These are phyloP conservation scores for Podospora appendiculata DNA, from an alignment of 495 filamentous ascomycete genomes.

Conservation along the genomic window DNA sequence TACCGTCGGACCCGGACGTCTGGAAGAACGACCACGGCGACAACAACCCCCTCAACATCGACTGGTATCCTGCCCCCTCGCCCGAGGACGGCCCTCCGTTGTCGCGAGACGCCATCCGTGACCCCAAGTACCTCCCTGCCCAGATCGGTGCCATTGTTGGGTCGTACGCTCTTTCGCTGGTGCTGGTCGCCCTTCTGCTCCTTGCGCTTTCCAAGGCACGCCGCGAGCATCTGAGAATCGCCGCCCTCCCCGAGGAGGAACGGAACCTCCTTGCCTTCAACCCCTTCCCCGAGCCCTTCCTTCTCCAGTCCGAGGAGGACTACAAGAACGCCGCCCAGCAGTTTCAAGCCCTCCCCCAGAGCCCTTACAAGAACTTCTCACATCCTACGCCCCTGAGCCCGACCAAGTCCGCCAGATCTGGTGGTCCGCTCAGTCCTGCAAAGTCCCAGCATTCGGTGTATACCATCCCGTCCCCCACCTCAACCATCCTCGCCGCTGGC, in stretches of 20 bases:
- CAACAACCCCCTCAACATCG: constrained; percentile 40
- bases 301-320: constrained; percentile 29
- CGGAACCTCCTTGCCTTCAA: constrained; percentile 11
- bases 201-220: constrained; percentile 41
- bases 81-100: constrained; percentile 51
- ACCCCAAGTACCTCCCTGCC: constrained; percentile 56
- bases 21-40: constrained; percentile 21
- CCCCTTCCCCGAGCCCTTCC: constrained; percentile 22
- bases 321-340: constrained; percentile 15
- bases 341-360: constrained; percentile 6
- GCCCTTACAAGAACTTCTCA: constrained; percentile 39
- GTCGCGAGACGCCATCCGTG: constrained; percentile 45
- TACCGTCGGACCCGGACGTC: constrained; percentile 13
- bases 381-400: constrained; percentile 21
- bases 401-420: constrained; percentile 7
- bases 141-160: constrained; percentile 74
- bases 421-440: constrained; percentile 30
- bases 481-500: constrained; percentile 32
- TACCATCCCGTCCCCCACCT: constrained; percentile 36
- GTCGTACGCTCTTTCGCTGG: constrained; percentile 67
- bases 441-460: constrained; percentile 44
- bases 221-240: constrained; percentile 29
- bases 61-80: constrained; percentile 48
- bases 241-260: constrained; percentile 16
- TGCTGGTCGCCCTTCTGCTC: constrained; percentile 58